Conservation (phyloP, 2,329 filamentous ascomycete species). For the Leptosphaerulina australis region DNA sequence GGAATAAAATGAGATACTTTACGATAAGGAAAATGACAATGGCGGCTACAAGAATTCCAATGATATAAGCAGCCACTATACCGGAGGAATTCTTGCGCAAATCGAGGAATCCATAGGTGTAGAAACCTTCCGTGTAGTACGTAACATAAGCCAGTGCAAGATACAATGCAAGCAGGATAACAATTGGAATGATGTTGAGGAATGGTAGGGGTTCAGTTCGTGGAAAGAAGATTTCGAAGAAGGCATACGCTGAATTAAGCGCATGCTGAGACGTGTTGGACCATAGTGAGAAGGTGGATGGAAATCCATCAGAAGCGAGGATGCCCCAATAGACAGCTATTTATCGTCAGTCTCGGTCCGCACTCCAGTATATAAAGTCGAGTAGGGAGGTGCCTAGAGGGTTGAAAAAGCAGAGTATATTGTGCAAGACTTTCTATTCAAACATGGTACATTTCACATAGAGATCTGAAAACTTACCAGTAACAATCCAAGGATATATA, state of each 20-base stretch:
- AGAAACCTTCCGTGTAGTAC: constrained; percentile 70
- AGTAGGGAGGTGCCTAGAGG: background rate
- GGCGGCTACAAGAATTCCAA: constrained; percentile 54
- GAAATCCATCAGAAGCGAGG: constrained; percentile 45
- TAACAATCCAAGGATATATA: constrained; percentile 53
- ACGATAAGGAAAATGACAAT: constrained; percentile 52
- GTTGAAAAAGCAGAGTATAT: background rate
- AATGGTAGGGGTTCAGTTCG: constrained; percentile 68
- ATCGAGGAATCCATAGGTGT: constrained; percentile 81
- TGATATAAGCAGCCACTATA: constrained; percentile 67
- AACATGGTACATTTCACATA: background rate
- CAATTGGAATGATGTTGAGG: constrained; percentile 69
- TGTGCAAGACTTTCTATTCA: background rate
- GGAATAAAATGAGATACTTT: constrained; percentile 47
- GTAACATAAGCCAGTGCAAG: constrained; percentile 77
- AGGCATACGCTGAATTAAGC: constrained; percentile 73
- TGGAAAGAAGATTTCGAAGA: constrained; percentile 76
- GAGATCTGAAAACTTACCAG: constrained; percentile 42
- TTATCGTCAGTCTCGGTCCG: constrained; percentile 20
- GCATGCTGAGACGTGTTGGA: constrained; percentile 74
- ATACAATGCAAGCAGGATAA: constrained; percentile 75
- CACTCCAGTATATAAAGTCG: background rate
- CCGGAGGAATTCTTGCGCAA: constrained; percentile 54
- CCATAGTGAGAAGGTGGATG: constrained; percentile 51
- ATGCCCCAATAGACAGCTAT: constrained; percentile 53